phyloP scores from a whole-genome alignment of 179 eudicot species.

The Pouteria campechiana region DNA sequence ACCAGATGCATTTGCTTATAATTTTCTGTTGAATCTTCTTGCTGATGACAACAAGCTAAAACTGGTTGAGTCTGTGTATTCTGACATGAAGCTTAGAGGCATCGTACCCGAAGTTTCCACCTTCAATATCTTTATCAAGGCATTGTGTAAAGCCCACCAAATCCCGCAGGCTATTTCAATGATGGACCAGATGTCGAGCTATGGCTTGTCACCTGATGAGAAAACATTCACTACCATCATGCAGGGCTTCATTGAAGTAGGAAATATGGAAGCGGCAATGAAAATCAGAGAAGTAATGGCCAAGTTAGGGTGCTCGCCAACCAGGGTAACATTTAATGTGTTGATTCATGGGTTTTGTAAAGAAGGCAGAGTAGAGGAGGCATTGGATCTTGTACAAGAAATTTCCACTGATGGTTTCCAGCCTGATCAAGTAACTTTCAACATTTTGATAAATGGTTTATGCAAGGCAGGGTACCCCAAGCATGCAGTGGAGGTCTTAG shows the following conservation, averaged over 20 bases:
- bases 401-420: slow-evolving; percentile 53
- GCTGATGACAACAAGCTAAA: slow-evolving; percentile 78
- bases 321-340: slow-evolving; percentile 56
- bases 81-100: slow-evolving; percentile 45
- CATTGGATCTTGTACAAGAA: slow-evolving; percentile 55
- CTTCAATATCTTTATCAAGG: slow-evolving; percentile 72
- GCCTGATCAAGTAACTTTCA: slow-evolving; percentile 75
- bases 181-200: slow-evolving; percentile 80
- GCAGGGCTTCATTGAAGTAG: slow-evolving; percentile 88
- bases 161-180: slow-evolving; percentile 86
- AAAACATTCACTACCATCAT: slow-evolving; percentile 81
- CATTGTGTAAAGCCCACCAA: slow-evolving; percentile 86
- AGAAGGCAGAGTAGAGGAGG: slow-evolving; percentile 65
- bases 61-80: slow-evolving; percentile 65
- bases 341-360: slow-evolving; percentile 77
- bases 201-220: slow-evolving; percentile 80
- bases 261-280: slow-evolving; percentile 63
- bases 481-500: slow-evolving; percentile 70
- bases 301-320: slow-evolving; percentile 37
- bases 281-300: slow-evolving; percentile 66
- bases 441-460: slow-evolving; percentile 66
- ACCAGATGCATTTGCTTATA: slow-evolving; percentile 46
- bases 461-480: slow-evolving; percentile 59
- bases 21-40: slow-evolving; percentile 73
- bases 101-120: slow-evolving; percentile 71